These are phyloP conservation scores for Xylaria flabelliformis DNA, from an alignment of 495 filamentous ascomycete species.

Conservation along the genomic window DNA sequence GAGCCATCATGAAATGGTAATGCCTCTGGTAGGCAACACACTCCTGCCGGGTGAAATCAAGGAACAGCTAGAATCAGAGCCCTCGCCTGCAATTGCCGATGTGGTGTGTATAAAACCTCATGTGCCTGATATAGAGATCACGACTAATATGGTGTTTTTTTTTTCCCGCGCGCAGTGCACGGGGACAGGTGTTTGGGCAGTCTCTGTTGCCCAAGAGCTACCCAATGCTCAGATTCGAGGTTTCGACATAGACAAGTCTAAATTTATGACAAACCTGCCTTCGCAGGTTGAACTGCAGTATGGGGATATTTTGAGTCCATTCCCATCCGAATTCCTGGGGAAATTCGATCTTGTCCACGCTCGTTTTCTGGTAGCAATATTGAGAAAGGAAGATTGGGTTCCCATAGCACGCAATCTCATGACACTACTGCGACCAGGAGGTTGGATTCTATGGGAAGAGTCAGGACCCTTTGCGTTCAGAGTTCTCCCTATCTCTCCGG, in stretches of 20 bases:
- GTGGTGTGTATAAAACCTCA: background rate
- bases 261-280: conserved; percentile 11
- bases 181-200: conserved; percentile 40
- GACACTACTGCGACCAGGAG: conserved; percentile 14
- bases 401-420: conserved; percentile 10
- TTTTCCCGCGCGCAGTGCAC: conserved; percentile 21
- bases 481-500: conserved; percentile 8
- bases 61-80: conserved; percentile 2
- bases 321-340: background rate
- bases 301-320: conserved; percentile 17
- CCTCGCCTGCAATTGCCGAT: conserved; percentile 28
- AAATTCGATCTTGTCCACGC: conserved; percentile 23
- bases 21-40: conserved; percentile 13
- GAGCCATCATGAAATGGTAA: conserved; percentile 17
- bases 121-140: too few relatives aligned
- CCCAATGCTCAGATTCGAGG: conserved; percentile 21
- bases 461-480: conserved; percentile 15
- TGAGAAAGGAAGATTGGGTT: conserved; percentile 19
- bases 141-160: too few relatives aligned
- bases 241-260: conserved; percentile 22
- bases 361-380: conserved; percentile 12
- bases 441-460: conserved; percentile 21
- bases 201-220: conserved; percentile 37
- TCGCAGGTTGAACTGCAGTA: conserved; percentile 11
- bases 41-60: conserved; percentile 7